Conservation (phyloP, 2,329 filamentous ascomycete species). For the Lachnellula subtilissima region DNA sequence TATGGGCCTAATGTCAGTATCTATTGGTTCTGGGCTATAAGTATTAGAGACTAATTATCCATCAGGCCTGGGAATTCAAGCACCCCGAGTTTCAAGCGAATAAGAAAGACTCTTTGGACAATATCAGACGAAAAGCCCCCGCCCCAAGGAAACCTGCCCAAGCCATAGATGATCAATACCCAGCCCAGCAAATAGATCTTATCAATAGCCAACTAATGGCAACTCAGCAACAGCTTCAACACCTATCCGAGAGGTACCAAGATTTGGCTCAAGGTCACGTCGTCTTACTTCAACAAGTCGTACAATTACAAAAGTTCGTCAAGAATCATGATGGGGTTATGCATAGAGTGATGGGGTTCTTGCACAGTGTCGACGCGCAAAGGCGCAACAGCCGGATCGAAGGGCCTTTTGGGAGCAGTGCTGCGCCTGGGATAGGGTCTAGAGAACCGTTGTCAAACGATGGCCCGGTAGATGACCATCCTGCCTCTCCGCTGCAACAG, state of each 20-base stretch:
- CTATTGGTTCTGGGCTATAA: background rate
- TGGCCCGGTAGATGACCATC: constrained; percentile 48
- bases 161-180: constrained; percentile 64
- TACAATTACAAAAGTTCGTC: constrained; percentile 56
- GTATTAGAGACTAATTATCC: constrained; percentile 26
- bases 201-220: constrained; percentile 84
- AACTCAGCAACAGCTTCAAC: constrained; percentile 87
- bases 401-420: constrained; percentile 36
- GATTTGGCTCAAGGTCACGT: constrained; percentile 65
- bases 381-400: constrained; percentile 53
- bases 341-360: constrained; percentile 64
- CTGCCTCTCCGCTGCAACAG: constrained; percentile 63
- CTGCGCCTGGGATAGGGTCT: constrained; percentile 34
- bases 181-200: constrained; percentile 82
- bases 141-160: constrained; percentile 72
- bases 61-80: constrained; percentile 89
- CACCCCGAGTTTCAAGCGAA: constrained; percentile 94
- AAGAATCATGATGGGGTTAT: constrained; percentile 68
- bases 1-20: constrained; percentile 70
- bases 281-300: constrained; percentile 56
- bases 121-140: constrained; percentile 91
- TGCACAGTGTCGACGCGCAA: constrained; percentile 61
- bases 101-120: constrained; percentile 93
- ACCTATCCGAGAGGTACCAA: constrained; percentile 77
- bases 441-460: constrained; percentile 24